Percentiles rank a stretch among this genome's conserved stretches.
These are phyloP conservation scores for Pleurozium schreberi DNA, from an alignment of 225 moss, liverwort and hornwort genomes.

Conservation along the genomic window DNA sequence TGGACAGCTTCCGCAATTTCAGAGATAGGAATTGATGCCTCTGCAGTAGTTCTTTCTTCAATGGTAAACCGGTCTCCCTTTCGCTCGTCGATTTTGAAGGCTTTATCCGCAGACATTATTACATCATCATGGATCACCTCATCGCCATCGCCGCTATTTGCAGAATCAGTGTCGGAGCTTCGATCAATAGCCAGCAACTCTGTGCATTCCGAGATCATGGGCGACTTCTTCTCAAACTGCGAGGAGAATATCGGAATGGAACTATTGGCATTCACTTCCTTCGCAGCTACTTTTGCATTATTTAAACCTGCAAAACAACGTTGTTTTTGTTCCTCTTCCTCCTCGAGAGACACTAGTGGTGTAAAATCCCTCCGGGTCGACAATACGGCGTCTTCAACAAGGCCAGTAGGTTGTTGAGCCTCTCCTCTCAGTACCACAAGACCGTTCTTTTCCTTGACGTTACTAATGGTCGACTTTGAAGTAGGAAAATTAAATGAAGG, in stretches of 20 bases:
- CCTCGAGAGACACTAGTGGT: neutral
- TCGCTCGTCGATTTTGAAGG: neutral
- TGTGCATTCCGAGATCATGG: neutral
- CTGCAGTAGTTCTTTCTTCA: fast-evolving
- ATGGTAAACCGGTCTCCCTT: fast-evolving
- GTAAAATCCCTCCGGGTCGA: neutral
- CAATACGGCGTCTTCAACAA: neutral
- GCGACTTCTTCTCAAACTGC: neutral
- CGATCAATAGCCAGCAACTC: neutral
- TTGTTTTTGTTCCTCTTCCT: neutral
- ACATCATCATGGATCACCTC: neutral
- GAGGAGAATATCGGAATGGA: neutral
- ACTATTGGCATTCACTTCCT: neutral
- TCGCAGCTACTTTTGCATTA: neutral
- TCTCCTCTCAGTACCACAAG: fast-evolving
- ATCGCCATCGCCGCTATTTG: neutral
- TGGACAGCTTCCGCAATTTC: neutral
- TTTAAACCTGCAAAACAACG: neutral
- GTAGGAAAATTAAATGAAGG: neutral
- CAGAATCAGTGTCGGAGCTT: neutral
- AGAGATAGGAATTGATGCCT: neutral
- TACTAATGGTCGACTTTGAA: neutral
- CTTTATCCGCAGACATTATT: neutral
- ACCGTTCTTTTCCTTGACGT: neutral
- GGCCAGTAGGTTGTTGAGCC: neutral